Evolutionary conservation across 352 stramenopile species (phyloP).

Genomic region (Phytopythium sindhum): DNA sequence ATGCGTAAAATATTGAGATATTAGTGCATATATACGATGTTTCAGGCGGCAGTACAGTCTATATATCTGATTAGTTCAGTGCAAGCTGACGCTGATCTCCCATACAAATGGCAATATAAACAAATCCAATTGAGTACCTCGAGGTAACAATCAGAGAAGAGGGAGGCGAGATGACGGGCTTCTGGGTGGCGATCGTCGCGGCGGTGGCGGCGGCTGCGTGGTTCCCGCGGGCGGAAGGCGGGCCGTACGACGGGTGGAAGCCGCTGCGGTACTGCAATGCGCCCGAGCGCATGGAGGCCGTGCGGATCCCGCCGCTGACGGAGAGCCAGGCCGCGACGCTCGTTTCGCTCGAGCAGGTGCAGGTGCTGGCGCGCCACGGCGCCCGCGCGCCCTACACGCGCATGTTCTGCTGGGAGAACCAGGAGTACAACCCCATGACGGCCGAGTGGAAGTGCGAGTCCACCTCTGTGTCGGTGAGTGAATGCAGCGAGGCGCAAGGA

Average conservation of each 20-base stretch:
- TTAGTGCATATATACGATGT: too few relatives aligned
- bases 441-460: slow-evolving; percentile 70
- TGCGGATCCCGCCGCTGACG: slow-evolving; percentile 56
- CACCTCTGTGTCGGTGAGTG: slow-evolving; percentile 63
- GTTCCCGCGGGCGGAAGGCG: slow-evolving; percentile 14
- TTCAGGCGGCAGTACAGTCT: too few relatives aligned
- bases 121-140: too few relatives aligned
- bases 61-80: too few relatives aligned
- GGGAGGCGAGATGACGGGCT: not conserved
- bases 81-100: too few relatives aligned
- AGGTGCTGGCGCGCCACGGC: slow-evolving; percentile 76
- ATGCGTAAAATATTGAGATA: not conserved
- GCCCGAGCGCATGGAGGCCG: slow-evolving; percentile 49
- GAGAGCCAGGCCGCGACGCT: slow-evolving; percentile 45
- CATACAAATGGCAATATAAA: not conserved
- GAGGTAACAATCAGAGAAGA: too few relatives aligned
- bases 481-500: slow-evolving; percentile 5
- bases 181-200: slow-evolving; percentile 14
- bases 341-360: slow-evolving; percentile 70
- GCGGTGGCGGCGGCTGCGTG: slow-evolving; percentile 9
- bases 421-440: slow-evolving; percentile 70
- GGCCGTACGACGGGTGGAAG: slow-evolving; percentile 70
- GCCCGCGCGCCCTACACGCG: slow-evolving; percentile 64
- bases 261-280: slow-evolving; percentile 81
- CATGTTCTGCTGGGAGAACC: slow-evolving; percentile 77